Percentiles rank a stretch among this genome's conserved stretches.
Conservation (phyloP, 257 asterid species). For the Gentiana straminea region DNA sequence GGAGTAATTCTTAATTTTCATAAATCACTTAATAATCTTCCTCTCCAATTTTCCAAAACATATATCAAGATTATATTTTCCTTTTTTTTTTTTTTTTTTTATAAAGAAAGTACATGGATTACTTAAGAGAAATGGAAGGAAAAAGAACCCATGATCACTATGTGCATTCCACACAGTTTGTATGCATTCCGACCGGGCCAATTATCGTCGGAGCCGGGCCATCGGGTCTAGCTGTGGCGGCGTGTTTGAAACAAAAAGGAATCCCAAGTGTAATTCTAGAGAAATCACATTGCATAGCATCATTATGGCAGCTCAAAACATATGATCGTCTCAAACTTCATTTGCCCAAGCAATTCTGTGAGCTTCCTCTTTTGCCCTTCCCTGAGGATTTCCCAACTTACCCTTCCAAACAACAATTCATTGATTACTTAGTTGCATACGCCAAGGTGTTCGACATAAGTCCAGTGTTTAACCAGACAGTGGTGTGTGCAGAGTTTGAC, state of each 20-base stretch:
- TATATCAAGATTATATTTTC: no score
- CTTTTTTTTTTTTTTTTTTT: no score
- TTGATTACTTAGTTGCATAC: slow-evolving; percentile 43
- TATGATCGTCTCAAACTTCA: slow-evolving; percentile 79
- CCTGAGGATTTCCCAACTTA: slow-evolving; percentile 61
- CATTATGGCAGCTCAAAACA: slow-evolving; percentile 75
- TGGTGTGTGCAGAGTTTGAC: slow-evolving; percentile 44
- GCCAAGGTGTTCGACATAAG: slow-evolving; percentile 46
- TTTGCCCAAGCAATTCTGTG: slow-evolving; percentile 75
- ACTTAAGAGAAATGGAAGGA: slow-evolving; percentile 43
- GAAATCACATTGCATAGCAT: slow-evolving; percentile 70
- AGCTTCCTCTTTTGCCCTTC: slow-evolving; percentile 67
- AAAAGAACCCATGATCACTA: slow-evolving; percentile 46
- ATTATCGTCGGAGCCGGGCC: slow-evolving; percentile 87
- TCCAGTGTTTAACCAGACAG: slow-evolving; percentile 44
- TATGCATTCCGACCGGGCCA: slow-evolving; percentile 41
- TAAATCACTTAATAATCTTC: no score
- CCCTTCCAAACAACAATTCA: slow-evolving; percentile 66
- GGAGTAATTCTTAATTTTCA: no score
- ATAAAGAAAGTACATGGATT: slow-evolving; percentile 12
- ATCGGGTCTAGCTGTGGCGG: slow-evolving; percentile 73
- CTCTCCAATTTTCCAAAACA: no score
- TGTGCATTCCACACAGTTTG: slow-evolving; percentile 6
- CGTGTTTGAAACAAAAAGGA: slow-evolving; percentile 45
- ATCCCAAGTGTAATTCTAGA: slow-evolving; percentile 54